Conservation (phyloP, 257 asterid species). For the Solanum dulcamara region DNA sequence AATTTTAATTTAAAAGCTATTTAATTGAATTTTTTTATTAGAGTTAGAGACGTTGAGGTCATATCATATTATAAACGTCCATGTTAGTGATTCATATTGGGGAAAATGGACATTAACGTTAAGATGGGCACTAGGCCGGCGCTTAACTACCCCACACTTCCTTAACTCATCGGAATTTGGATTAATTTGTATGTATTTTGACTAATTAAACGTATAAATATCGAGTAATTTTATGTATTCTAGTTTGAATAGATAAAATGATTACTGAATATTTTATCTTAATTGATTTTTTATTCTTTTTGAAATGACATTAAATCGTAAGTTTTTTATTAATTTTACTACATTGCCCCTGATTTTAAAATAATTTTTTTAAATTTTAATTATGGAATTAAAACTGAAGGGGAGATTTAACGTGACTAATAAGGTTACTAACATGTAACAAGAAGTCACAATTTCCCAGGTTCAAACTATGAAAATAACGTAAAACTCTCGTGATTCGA, state of each 20-base stretch:
- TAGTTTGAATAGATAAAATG: too few relatives aligned
- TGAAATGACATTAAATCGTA: neutral
- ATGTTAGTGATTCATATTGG: neutral
- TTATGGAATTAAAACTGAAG: neutral
- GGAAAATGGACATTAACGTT: neutral
- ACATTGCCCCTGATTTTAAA: neutral
- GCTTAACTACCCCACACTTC: neutral
- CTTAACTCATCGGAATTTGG: neutral
- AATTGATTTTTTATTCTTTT: too few relatives aligned
- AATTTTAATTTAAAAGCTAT: too few relatives aligned
- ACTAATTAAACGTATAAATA: neutral
- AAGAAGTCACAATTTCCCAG: neutral
- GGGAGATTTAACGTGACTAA: neutral
- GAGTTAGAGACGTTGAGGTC: neutral
- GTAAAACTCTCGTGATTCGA: neutral
- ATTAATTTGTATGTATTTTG: neutral
- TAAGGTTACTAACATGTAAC: neutral
- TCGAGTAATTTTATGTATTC: neutral
- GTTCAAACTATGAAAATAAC: neutral
- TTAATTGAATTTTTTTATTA: too few relatives aligned
- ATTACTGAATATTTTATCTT: neutral
- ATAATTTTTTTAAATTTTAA: too few relatives aligned
- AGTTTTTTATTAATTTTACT: neutral
- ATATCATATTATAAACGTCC: neutral
- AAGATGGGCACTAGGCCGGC: neutral